Evolutionary conservation across 805 yeast species (phyloP).

Genomic region (Cyberlindnera galapagoensis): DNA sequence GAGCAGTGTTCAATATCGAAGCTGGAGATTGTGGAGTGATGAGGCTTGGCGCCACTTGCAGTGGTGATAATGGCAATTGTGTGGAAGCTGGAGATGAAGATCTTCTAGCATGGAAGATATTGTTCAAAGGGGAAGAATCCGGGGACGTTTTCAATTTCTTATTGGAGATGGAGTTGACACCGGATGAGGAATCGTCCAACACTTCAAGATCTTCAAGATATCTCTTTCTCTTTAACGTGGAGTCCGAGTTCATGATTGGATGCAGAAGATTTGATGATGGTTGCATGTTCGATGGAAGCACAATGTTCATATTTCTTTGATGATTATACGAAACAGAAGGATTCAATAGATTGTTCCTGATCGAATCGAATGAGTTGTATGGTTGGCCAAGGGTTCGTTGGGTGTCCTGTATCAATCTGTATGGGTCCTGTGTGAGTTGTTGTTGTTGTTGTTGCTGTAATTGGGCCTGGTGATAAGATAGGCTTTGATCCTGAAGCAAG

Average conservation of each 20-base stretch:
- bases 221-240: conserved; percentile 19
- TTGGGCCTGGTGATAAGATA: too few species aligned
- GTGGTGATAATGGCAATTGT: conserved; percentile 8
- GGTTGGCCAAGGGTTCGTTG: too few species aligned
- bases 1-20: conserved; percentile 20
- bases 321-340: too few species aligned
- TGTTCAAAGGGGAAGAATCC: conserved; percentile 32
- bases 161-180: too few species aligned
- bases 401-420: too few species aligned
- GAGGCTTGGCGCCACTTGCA: neutral
- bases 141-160: conserved; percentile 43
- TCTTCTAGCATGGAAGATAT: conserved; percentile 10
- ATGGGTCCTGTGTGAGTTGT: neutral
- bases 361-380: too few species aligned
- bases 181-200: conserved; percentile 8
- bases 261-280: conserved; percentile 10
- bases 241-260: conserved; percentile 5
- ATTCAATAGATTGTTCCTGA: too few species aligned
- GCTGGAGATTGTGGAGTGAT: conserved; percentile 9
- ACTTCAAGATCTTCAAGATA: conserved; percentile 18
- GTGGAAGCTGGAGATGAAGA: conserved; percentile 20
- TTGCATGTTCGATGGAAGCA: conserved; percentile 8
- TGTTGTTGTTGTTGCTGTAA: neutral
- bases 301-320: conserved; percentile 9
- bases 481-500: too few species aligned